Evolutionary conservation across 768 basidiomycete genomes (phyloP).

Genomic region (Termitomyces eurrhizus): DNA sequence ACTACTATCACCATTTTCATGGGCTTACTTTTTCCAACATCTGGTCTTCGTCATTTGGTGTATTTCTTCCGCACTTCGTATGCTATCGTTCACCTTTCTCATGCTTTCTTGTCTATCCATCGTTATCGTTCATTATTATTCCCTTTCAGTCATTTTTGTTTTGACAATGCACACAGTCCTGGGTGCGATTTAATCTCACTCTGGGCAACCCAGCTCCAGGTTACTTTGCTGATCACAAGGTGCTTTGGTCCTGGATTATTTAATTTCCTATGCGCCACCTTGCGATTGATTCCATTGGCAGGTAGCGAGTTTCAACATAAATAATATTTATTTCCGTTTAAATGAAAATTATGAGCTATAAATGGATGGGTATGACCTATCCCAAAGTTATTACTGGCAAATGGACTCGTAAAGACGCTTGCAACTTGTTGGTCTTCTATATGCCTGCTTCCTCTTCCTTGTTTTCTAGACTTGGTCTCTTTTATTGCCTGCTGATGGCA

Average conservation of each 20-base stretch:
- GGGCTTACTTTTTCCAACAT: neutral
- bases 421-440: too few relatives aligned
- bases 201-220: neutral
- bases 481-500: too few relatives aligned
- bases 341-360: neutral
- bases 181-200: neutral
- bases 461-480: too few relatives aligned
- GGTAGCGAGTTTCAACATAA: slow-evolving; percentile 10
- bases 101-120: slow-evolving; percentile 36
- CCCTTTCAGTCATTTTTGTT: slow-evolving; percentile 14
- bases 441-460: too few relatives aligned
- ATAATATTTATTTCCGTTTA: neutral
- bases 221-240: neutral
- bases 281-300: slow-evolving; percentile 27
- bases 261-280: slow-evolving; percentile 14
- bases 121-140: slow-evolving; percentile 32
- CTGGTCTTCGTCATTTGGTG: slow-evolving; percentile 13
- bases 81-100: slow-evolving; percentile 13
- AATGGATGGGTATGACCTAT: too few relatives aligned
- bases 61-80: slow-evolving; percentile 18
- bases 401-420: too few relatives aligned
- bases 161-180: slow-evolving; percentile 11
- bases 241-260: slow-evolving; percentile 24
- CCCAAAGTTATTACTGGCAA: too few relatives aligned
- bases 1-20: slow-evolving; percentile 7